These are phyloP conservation scores for Craterostigma plantagineum DNA, from an alignment of 257 asterid genomes.

Conservation along the genomic window DNA sequence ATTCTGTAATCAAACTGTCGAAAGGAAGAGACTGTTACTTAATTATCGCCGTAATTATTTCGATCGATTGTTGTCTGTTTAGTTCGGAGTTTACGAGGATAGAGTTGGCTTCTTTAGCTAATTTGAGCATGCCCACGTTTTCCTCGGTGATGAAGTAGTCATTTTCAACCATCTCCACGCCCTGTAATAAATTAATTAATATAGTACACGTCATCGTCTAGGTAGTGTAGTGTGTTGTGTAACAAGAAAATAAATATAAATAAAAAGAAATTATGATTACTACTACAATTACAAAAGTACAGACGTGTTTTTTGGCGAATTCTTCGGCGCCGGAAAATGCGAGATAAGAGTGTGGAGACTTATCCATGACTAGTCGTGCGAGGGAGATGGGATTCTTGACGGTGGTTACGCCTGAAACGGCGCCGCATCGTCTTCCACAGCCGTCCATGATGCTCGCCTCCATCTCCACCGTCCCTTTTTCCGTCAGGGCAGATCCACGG, in stretches of 20 bases:
- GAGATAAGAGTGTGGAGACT: slow-evolving; percentile 87
- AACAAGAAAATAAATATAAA: background rate
- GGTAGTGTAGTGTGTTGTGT: background rate
- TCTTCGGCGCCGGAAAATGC: slow-evolving; percentile 86
- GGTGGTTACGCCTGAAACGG: slow-evolving; percentile 80
- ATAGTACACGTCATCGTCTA: background rate
- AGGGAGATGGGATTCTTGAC: slow-evolving; percentile 88
- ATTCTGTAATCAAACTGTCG: slow-evolving; percentile 66
- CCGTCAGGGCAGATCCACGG: slow-evolving; percentile 95
- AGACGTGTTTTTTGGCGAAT: slow-evolving; percentile 81
- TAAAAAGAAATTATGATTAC: background rate
- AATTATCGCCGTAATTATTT: background rate
- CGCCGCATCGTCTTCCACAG: slow-evolving; percentile 78
- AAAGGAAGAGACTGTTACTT: background rate
- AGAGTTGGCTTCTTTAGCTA: slow-evolving; percentile 86
- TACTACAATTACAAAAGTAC: no score
- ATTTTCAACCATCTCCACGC: slow-evolving; percentile 69
- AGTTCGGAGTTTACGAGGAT: slow-evolving; percentile 28
- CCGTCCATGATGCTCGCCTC: slow-evolving; percentile 99
- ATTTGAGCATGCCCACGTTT: slow-evolving; percentile 73
- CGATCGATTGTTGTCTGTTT: background rate
- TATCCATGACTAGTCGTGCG: slow-evolving; percentile 95
- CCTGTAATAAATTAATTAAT: slow-evolving; percentile 18
- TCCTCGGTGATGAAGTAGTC: slow-evolving; percentile 80
- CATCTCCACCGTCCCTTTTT: slow-evolving; percentile 92